Evolutionary conservation across 2,329 filamentous ascomycete species (phyloP).

Genomic region (Trichoderma citrinoviride): DNA sequence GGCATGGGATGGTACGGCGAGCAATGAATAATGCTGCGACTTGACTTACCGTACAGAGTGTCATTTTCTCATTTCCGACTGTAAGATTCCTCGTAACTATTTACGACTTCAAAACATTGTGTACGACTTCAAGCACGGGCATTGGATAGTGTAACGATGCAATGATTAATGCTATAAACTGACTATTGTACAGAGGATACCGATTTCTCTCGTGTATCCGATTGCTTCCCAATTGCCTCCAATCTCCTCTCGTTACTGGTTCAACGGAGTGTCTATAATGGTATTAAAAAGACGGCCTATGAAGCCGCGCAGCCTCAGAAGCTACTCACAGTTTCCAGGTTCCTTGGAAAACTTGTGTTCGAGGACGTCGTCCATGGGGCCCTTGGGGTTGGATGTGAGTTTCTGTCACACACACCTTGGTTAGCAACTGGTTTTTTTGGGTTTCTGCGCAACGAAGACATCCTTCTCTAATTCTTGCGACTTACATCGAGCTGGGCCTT

Average conservation of each 20-base stretch:
- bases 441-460: neutral
- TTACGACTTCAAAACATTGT: no score
- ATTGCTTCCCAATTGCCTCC: no score
- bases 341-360: slow-evolving; percentile 60
- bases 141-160: neutral
- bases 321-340: slow-evolving; percentile 22
- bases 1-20: no score
- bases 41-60: no score
- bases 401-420: slow-evolving; percentile 36
- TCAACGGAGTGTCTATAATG: neutral
- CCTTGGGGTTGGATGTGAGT: slow-evolving; percentile 64
- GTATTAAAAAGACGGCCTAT: neutral
- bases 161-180: slow-evolving; percentile 22
- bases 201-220: neutral
- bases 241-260: neutral
- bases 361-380: slow-evolving; percentile 58
- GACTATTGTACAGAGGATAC: neutral
- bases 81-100: no score
- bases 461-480: neutral
- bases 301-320: neutral
- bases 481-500: slow-evolving; percentile 51
- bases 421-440: neutral
- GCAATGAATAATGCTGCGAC: no score
- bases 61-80: no score
- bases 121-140: no score